phyloP scores from a whole-genome alignment of 2,329 filamentous ascomycete species.

The Chalaropsis thielavioides region DNA sequence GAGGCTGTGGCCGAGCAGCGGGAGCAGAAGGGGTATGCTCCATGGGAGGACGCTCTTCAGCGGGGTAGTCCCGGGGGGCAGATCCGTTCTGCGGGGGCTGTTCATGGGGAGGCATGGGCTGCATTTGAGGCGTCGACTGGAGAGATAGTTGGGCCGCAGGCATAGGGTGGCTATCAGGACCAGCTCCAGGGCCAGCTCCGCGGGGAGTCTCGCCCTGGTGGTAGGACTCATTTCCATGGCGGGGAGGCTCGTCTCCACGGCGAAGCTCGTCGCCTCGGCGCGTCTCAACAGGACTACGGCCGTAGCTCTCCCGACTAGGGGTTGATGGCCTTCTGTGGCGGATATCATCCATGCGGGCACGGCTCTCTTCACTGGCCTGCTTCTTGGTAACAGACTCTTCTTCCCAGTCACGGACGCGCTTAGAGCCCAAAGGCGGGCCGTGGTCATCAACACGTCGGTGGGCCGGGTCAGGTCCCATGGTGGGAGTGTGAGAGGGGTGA shows the following conservation, averaged over 20 bases:
- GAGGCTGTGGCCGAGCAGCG: slow-evolving; percentile 23
- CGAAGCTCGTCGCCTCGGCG: slow-evolving; percentile 49
- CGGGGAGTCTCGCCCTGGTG: slow-evolving; percentile 90
- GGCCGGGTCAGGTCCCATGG: slow-evolving; percentile 50
- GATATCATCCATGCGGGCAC: slow-evolving; percentile 73
- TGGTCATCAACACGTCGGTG: slow-evolving; percentile 51
- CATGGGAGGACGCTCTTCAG: slow-evolving; percentile 43
- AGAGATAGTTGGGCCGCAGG: slow-evolving; percentile 43
- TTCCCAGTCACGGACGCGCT: slow-evolving; percentile 87
- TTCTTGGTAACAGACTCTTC: slow-evolving; percentile 70
- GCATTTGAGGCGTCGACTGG: slow-evolving; percentile 44
- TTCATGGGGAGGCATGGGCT: slow-evolving; percentile 38
- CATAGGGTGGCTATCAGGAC: slow-evolving; percentile 37
- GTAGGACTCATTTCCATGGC: slow-evolving; percentile 63
- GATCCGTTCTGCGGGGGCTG: slow-evolving; percentile 28
- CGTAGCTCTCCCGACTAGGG: slow-evolving; percentile 52
- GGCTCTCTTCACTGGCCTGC: slow-evolving; percentile 72
- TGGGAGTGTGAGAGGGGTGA: slow-evolving; percentile 26
- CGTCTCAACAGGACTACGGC: slow-evolving; percentile 62
- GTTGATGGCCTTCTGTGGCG: slow-evolving; percentile 66
- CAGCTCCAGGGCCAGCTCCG: slow-evolving; percentile 31
- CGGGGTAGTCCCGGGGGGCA: slow-evolving; percentile 37
- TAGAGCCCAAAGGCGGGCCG: slow-evolving; percentile 65
- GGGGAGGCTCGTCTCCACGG: slow-evolving; percentile 44
- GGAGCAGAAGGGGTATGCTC: slow-evolving; percentile 25